Evolutionary conservation across 352 stramenopile genomes (phyloP).

Genomic region (Phytopythium sindhum): DNA sequence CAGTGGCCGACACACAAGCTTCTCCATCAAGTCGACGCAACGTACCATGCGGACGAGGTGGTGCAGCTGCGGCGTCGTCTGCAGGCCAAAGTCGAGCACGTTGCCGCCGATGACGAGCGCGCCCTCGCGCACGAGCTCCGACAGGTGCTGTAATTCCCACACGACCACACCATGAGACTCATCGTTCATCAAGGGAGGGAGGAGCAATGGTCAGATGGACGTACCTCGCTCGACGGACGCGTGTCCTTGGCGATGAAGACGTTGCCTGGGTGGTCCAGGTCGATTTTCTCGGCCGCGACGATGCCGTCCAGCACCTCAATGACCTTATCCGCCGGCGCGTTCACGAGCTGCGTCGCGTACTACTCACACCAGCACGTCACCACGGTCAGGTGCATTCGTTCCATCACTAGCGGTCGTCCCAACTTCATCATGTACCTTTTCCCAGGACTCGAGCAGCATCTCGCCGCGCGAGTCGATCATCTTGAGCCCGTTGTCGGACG

Average conservation of each 20-base stretch:
- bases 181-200: background rate
- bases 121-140: conserved; percentile 85
- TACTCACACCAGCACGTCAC: conserved; percentile 10
- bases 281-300: conserved; percentile 73
- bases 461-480: conserved; percentile 91
- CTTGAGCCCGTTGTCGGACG: conserved; percentile 94
- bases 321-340: conserved; percentile 76
- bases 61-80: conserved; percentile 97
- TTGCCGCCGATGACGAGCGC: conserved; percentile 87
- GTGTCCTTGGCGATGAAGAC: conserved; percentile 93
- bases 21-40: conserved; percentile 4
- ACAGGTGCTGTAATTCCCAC: conserved; percentile 41
- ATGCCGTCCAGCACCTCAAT: conserved; percentile 79
- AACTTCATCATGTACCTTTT: conserved; percentile 49
- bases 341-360: conserved; percentile 81
- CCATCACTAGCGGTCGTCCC: too few species aligned
- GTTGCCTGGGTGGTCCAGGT: conserved; percentile 78
- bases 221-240: conserved; percentile 74
- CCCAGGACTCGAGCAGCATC: conserved; percentile 91
- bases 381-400: background rate
- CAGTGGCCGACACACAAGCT: background rate
- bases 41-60: conserved; percentile 93
- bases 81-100: conserved; percentile 93
- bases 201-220: background rate
- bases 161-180: background rate